Base-by-base conservation (phyloP, 441 rosid genomes). In the Manihot esculenta region DNA sequence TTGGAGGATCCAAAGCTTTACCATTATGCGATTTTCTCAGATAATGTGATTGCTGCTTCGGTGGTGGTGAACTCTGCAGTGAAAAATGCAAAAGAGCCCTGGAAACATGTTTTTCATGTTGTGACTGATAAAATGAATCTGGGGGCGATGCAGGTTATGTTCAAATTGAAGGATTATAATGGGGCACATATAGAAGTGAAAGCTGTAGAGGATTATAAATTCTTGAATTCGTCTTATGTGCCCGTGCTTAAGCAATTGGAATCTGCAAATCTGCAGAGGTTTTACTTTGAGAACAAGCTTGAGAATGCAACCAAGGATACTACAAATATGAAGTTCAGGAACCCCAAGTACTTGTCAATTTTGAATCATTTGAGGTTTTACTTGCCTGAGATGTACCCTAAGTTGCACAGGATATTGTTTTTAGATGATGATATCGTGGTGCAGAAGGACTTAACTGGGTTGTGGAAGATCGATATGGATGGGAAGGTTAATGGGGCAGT, bases 91-190 rank as follows among this genome's bases (percentile, higher is more conserved):
- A 85, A 89, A 72, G 99, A 92, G 86, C 97, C 99, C 0, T 85
- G 89, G 89, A 90, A 89, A 48, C 99, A 94, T 49, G 97, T 92
- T n/a, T 92, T 91, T 60, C 98, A 94, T 70, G 99, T 90, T 27
- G 97, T 94, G 72, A 92, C 97, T 0, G 99, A 92, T 78, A 94
- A 94, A 81, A 92, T 92, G 97, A 92, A 94, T 73, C 97, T 94
- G 0, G 93, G 97, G 64, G 95, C 98, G 7, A 95, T 91, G 98
- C 98, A 95, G 86, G 98, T 95, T 69, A 89, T 93, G 98, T 95
- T 95, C 66, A 91, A 86, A 76, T 76, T 91, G 67, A 95, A 93
- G 84, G 92, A 89, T 33, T 95, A 91, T 70, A 95, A 89, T 13
- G 98, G 97, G 54, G 97, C 97, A 2, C 99, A 92, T 68, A 79